Base-by-base conservation (phyloP, 2,329 filamentous ascomycete genomes). In the Fusarium tupiense region DNA sequence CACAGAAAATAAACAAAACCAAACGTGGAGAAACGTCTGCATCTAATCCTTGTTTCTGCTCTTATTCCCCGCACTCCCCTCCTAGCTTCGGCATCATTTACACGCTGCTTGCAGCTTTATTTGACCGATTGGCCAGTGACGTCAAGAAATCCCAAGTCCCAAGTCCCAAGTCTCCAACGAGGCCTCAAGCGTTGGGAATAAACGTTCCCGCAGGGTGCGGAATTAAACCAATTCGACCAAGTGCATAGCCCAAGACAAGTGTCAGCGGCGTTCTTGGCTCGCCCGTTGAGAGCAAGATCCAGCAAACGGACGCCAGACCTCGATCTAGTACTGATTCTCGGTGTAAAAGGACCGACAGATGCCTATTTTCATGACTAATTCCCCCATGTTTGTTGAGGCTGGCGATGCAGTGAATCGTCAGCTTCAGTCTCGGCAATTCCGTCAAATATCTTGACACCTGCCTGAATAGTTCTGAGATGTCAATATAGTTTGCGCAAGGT, bases 41-140 rank as follows among this genome's bases (percentile, higher is more conserved):
- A 47, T 35, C 52, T 62, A 58, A 72, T 75, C 61, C 69, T 33
- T 64, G 66, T 67, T 62, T 68, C 43, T 57, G 22, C 52, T 49
- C 24, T 38, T 38, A 60, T 19, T 61, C 53, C 76, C 76, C 76
- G 76, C 76, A 78, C 65, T 77, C 50, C 40, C 67, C 64, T 74
- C 49, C 46, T 57, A 53, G 67, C 46, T 58, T 56, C 60, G 37
- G 64, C 59, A 37, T 62, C 58, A 66, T 54, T 56, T 40, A 37
- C 43, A 69, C 52, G 59, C 37, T 58, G 58, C 47, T 67, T 61
- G 52, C 29, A 60, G 35, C 60, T 64, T 57, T 61, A 68, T 71
- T 68, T 73, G 70, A 47, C 72, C 64, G 71, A 77, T 77, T 74
- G 64, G 68, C 61, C 46, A 56, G 69, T 78, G 76, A 77, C 72